Evolutionary conservation across 805 yeast species (phyloP).

Genomic region (Cyberlindnera nakhonratchasimensis): DNA sequence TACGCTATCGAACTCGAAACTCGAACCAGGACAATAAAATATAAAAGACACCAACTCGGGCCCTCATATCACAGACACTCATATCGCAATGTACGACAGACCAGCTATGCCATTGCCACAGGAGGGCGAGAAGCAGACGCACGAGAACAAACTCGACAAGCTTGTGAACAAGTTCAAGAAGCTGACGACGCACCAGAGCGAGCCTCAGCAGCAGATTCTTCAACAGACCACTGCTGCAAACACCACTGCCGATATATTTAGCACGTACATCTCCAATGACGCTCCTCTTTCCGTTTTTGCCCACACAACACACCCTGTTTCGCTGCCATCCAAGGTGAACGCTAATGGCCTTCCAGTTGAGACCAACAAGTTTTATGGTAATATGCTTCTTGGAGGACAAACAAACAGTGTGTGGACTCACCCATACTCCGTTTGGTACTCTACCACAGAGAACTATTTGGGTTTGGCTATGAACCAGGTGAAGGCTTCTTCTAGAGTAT

Average conservation of each 20-base stretch:
- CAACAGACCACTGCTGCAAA: conserved; percentile 7
- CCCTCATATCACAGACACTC: not conserved
- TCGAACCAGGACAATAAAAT: too few species aligned
- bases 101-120: conserved; percentile 31
- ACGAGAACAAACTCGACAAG: conserved; percentile 9
- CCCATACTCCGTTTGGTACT: conserved; percentile 73
- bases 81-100: conserved; percentile 29
- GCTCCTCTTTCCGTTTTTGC: conserved; percentile 44
- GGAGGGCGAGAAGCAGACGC: not conserved
- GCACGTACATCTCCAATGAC: conserved; percentile 38
- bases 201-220: conserved; percentile 3
- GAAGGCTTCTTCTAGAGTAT: conserved; percentile 55
- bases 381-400: conserved; percentile 63
- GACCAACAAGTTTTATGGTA: conserved; percentile 78
- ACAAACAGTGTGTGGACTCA: conserved; percentile 75
- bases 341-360: conserved; percentile 44
- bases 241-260: conserved; percentile 34
- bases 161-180: conserved; percentile 17
- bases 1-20: too few species aligned
- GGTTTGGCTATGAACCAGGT: conserved; percentile 74
- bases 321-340: conserved; percentile 27
- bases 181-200: conserved; percentile 8
- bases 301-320: conserved; percentile 27
- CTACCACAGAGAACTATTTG: conserved; percentile 41
- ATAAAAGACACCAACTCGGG: too few species aligned